Conservation (phyloP, 2,329 filamentous ascomycete genomes). For the Hymenoscyphus scutula region DNA sequence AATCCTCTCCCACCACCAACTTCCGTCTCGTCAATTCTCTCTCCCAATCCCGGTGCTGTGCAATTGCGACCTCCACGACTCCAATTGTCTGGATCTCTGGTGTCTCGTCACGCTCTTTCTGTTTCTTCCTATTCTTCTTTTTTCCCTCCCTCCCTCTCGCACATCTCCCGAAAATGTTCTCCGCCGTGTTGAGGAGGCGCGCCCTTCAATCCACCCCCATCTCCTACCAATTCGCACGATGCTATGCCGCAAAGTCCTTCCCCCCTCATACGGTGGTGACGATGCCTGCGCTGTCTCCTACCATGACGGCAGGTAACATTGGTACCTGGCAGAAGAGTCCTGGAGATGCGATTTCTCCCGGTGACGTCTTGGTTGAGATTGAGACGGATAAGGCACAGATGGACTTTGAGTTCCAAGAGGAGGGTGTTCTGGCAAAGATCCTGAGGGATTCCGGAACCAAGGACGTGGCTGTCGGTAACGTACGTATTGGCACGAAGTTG, state of each 20-base stretch:
- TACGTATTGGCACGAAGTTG: conserved; percentile 53
- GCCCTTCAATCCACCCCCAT: conserved; percentile 50
- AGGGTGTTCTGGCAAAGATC: conserved; percentile 92
- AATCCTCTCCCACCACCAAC: conserved; percentile 19
- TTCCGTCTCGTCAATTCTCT: too few relatives aligned
- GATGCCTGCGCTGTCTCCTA: conserved; percentile 97
- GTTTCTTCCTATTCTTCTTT: conserved; percentile 19
- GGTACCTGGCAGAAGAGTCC: conserved; percentile 97
- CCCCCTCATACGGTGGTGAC: conserved; percentile 92
- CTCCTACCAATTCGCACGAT: conserved; percentile 58
- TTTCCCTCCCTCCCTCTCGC: conserved; percentile 9
- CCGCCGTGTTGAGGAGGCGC: conserved; percentile 62
- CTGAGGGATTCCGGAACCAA: conserved; percentile 91
- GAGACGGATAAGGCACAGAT: conserved; percentile 99
- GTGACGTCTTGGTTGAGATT: conserved; percentile 95
- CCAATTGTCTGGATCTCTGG: conserved; percentile 29
- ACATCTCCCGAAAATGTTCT: conserved; percentile 51
- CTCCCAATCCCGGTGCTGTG: conserved; percentile 23
- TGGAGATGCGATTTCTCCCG: conserved; percentile 81
- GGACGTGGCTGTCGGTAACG: conserved; percentile 90
- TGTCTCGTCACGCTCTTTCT: conserved; percentile 19
- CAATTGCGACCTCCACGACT: conserved; percentile 21
- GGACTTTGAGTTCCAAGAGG: conserved; percentile 99
- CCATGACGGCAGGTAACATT: conserved; percentile 96
- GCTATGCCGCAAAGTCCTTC: conserved; percentile 67